phyloP scores from a whole-genome alignment of 768 basidiomycete species.

The Sarcodon aspratus region DNA sequence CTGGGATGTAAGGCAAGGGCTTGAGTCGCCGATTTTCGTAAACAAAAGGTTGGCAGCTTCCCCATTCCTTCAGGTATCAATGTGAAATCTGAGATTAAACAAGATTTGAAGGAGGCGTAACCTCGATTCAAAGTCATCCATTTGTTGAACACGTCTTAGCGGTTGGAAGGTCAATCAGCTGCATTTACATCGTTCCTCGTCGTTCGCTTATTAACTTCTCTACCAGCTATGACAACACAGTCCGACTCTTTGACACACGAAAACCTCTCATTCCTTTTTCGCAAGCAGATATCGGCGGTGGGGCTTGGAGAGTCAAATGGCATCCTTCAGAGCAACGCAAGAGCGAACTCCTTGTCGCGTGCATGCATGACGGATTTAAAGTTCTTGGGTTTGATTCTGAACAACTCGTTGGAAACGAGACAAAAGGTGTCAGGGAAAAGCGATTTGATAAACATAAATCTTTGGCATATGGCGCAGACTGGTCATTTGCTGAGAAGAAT shows the following conservation, averaged over 20 bases:
- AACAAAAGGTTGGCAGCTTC: slow-evolving; percentile 51
- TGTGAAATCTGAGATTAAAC: slow-evolving; percentile 1
- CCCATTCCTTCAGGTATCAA: not conserved
- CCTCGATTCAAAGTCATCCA: slow-evolving; percentile 79
- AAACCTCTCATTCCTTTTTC: slow-evolving; percentile 46
- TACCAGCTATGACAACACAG: slow-evolving; percentile 69
- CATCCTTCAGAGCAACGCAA: slow-evolving; percentile 64
- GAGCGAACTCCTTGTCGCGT: slow-evolving; percentile 79
- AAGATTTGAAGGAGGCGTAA: slow-evolving; percentile 91
- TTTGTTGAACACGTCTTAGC: slow-evolving; percentile 72
- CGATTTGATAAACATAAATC: slow-evolving; percentile 71
- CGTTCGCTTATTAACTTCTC: not conserved
- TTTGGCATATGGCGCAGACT: slow-evolving; percentile 88
- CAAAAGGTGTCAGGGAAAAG: slow-evolving; percentile 9
- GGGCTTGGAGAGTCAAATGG: slow-evolving; percentile 96
- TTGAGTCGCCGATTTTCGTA: slow-evolving; percentile 44
- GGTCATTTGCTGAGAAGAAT: slow-evolving; percentile 42
- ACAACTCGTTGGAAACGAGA: slow-evolving; percentile 17
- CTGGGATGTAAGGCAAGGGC: slow-evolving; percentile 77
- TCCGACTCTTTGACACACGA: slow-evolving; percentile 77
- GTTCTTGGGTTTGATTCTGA: slow-evolving; percentile 39
- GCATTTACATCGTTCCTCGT: not conserved
- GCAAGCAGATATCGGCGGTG: slow-evolving; percentile 70
- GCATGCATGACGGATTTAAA: slow-evolving; percentile 98
- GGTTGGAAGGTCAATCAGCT: slow-evolving; percentile 66